Base-by-base conservation (phyloP, 2,329 filamentous ascomycete species). In the Aspergillus pseudoterreus region DNA sequence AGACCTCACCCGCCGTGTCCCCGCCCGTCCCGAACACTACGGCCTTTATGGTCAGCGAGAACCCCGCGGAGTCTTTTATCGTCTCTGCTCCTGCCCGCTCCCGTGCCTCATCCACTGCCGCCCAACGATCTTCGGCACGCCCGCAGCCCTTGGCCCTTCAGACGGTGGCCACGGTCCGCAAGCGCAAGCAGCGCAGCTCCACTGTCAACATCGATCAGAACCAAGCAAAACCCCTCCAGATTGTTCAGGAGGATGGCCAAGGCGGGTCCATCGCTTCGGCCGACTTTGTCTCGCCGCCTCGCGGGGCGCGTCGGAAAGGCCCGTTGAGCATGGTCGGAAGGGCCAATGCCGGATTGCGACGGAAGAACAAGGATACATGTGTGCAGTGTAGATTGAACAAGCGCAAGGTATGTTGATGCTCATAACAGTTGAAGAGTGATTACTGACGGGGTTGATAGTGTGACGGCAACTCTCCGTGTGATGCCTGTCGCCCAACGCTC, bases 311-410 rank as follows among this genome's bases (percentile, higher is more conserved):
- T 50, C 70, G 71, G 38, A 73, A 73, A 59, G 71, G 71, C 10
- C 71, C 71, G 11, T 55, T 74, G 57, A 65, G 60, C 35, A 68
- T 69, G 58, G 67, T 67, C 24, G 71, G 71, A 33, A 58, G 71
- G 48, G 69, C 70, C 32, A 72, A 74, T 47, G 71, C 71, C 35
- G 71, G 71, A 17, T 44, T 73, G 56, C 67, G 71, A 43, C 64
- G 72, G 36, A 74, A 73, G 60, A 72, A 75, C 53, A 74, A 72
- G 61, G 71, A 69, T 49, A 74, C 72, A 4, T 75, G 72, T 60
- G 69, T 75, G 12, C 71, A 73, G 53, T 75, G 72, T 50, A 66
- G 71, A 19, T 53, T 73, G 54, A 73, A 73, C 53, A 75, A 75
- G 59, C 70, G 71, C 57, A 74, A 74, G 67, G 71, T 74, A 58